Conservation (phyloP, 2,329 filamentous ascomycete genomes). For the Elsinoe batatas region DNA sequence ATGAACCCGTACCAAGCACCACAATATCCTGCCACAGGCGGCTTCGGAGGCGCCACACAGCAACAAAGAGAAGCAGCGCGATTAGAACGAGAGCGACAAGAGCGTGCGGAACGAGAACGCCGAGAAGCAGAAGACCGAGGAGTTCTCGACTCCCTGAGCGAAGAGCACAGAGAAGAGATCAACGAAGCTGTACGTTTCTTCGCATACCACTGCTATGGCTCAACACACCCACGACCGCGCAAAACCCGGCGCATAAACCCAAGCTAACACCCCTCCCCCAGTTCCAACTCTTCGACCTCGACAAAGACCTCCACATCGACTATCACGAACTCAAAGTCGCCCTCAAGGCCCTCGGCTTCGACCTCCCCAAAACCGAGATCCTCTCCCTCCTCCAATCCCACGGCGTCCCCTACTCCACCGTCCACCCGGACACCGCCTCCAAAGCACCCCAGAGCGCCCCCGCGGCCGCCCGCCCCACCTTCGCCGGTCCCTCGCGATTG, state of each 20-base stretch:
- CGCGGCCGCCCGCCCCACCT: constrained; percentile 21
- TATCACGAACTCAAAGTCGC: constrained; percentile 98
- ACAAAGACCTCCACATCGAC: constrained; percentile 88
- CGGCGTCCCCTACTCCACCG: constrained; percentile 48
- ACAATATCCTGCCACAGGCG: constrained; percentile 25
- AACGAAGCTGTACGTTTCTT: constrained; percentile 69
- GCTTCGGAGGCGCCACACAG: constrained; percentile 29
- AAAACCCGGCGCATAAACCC: too few relatives aligned
- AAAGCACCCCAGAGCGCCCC: constrained; percentile 29
- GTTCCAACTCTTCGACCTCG: constrained; percentile 94
- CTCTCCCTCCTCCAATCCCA: constrained; percentile 71
- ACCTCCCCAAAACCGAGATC: constrained; percentile 76
- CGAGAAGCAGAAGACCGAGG: constrained; percentile 35
- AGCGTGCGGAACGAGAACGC: constrained; percentile 33
- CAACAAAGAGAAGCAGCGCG: constrained; percentile 34
- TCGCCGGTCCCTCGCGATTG: constrained; percentile 47
- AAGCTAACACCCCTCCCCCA: constrained; percentile 29
- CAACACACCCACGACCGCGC: neutral
- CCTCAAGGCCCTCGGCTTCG: constrained; percentile 89
- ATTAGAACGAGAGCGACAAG: constrained; percentile 33
- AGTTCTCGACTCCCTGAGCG: constrained; percentile 52
- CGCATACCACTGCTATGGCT: neutral
- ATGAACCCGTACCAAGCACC: constrained; percentile 22
- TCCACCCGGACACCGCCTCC: constrained; percentile 37
- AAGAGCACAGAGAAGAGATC: constrained; percentile 62